Evolutionary conservation across 148 eudicot species (phyloP), one percentile per base, ranked within the genome.

Genomic region (Diospyros kaki): DNA sequence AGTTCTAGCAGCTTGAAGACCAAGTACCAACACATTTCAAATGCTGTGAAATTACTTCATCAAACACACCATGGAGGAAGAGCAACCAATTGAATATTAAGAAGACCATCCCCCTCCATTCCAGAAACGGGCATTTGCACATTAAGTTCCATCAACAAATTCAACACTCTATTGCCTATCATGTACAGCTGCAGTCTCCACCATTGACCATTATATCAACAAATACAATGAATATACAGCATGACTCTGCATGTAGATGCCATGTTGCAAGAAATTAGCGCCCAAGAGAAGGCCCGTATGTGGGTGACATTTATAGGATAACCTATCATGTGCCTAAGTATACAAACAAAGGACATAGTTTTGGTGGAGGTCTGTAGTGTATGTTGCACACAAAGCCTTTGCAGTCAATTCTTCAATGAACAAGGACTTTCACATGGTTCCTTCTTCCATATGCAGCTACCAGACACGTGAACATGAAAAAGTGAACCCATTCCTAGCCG

Each of bases 391-490:
- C 28, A 28, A 28, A 44, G 53, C 65, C 43, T 43, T 45, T 59
- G n/a, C 65, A 55, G 44, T 28, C 39, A 50, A 68, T 74, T 70
- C 83, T 71, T 87, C 86, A 75, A 58, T 78, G 75, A 81, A 84
- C 81, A 84, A 72, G 80, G 62, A 77, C 71, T 59, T 78, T 79
- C 75, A 85, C 53, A 83, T 83, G 80, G 72, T 79, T 77, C 75
- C 83, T 78, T 80, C 86, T 76, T 79, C 83, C 85, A 79, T 64
- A 74, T 73, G 85, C 80, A 75, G 85, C 84, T 62, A 77, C 74
- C 56, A 76, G 14, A 81, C 89, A 85, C 84, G 85, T 85, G 79
- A 77, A 81, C 77, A 72, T 46, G 28, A 28, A 84, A 73, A 81
- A 82, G 59, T 59, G 73, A 72, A 61, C 70, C 75, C 75, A 85